Evolutionary conservation across 108 stramenopile genomes (phyloP).

Genomic region (Schizochytrium sp.): DNA sequence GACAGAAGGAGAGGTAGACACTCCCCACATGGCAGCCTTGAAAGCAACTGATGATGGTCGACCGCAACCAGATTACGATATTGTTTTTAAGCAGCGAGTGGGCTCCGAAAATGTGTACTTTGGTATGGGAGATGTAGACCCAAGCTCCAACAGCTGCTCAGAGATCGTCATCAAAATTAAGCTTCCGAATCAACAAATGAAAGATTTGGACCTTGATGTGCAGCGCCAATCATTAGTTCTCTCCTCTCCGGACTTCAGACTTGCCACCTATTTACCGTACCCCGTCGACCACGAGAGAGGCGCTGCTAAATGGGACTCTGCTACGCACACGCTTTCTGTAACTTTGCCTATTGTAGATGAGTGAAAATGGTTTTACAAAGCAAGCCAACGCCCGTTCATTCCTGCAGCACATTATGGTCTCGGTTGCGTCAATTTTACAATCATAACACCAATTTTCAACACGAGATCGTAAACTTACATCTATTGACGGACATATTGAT

Average conservation of each 20-base stretch:
- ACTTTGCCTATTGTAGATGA: slow-evolving; percentile 57
- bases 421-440: too few relatives aligned
- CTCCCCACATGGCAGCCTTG: slow-evolving; percentile 6
- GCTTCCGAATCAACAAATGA: slow-evolving; percentile 46
- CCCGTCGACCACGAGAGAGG: slow-evolving; percentile 55
- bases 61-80: slow-evolving; percentile 29
- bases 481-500: too few relatives aligned
- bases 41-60: slow-evolving; percentile 2
- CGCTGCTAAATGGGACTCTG: slow-evolving; percentile 50
- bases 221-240: slow-evolving; percentile 37
- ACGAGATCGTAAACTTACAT: too few relatives aligned
- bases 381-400: neutral
- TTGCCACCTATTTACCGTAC: slow-evolving; percentile 62
- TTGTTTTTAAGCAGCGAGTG: slow-evolving; percentile 59
- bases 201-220: slow-evolving; percentile 62
- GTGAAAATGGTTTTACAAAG: neutral
- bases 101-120: slow-evolving; percentile 56
- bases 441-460: too few relatives aligned
- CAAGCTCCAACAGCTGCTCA: slow-evolving; percentile 29
- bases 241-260: slow-evolving; percentile 15
- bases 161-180: slow-evolving; percentile 58
- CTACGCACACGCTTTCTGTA: slow-evolving; percentile 16
- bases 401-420: too few relatives aligned
- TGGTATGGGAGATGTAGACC: slow-evolving; percentile 57
- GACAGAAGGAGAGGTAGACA: slow-evolving; percentile 32